Conservation (phyloP, 768 basidiomycete species). For the Lentinus brumalis region DNA sequence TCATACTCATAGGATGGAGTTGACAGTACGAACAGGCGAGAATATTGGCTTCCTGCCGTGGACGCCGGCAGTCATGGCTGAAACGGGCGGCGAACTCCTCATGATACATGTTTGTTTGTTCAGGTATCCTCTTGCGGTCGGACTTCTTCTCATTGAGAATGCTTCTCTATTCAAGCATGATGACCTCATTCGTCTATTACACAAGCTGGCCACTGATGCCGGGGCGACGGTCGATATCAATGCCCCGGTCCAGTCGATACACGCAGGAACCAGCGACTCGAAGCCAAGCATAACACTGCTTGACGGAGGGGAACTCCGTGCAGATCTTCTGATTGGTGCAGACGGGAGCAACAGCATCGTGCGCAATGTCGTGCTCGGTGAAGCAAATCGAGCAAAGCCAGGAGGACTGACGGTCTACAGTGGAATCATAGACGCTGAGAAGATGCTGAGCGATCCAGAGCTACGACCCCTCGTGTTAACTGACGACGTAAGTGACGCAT, state of each 20-base stretch:
- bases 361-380: slow-evolving; percentile 35
- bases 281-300: slow-evolving; percentile 33
- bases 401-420: slow-evolving; percentile 44
- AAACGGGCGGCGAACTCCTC: slow-evolving; percentile 51
- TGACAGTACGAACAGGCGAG: slow-evolving; percentile 21
- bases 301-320: slow-evolving; percentile 45
- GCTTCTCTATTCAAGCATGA: slow-evolving; percentile 41
- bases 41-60: slow-evolving; percentile 49
- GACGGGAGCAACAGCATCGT: slow-evolving; percentile 54
- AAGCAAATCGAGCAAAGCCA: slow-evolving; percentile 33
- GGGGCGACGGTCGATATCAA: slow-evolving; percentile 50
- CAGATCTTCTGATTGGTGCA: slow-evolving; percentile 63
- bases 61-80: slow-evolving; percentile 48
- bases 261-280: slow-evolving; percentile 19
- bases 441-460: slow-evolving; percentile 43
- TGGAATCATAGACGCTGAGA: slow-evolving; percentile 40
- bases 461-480: slow-evolving; percentile 32
- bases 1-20: background rate
- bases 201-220: slow-evolving; percentile 45
- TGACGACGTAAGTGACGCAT: slow-evolving; percentile 34
- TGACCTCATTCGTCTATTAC: slow-evolving; percentile 51
- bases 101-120: slow-evolving; percentile 46
- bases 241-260: slow-evolving; percentile 11
- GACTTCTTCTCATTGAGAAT: background rate
- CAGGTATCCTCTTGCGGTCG: background rate